These are phyloP conservation scores for Ambrosia artemisiifolia DNA, from an alignment of 129 eudicot species.

Conservation along the genomic window DNA sequence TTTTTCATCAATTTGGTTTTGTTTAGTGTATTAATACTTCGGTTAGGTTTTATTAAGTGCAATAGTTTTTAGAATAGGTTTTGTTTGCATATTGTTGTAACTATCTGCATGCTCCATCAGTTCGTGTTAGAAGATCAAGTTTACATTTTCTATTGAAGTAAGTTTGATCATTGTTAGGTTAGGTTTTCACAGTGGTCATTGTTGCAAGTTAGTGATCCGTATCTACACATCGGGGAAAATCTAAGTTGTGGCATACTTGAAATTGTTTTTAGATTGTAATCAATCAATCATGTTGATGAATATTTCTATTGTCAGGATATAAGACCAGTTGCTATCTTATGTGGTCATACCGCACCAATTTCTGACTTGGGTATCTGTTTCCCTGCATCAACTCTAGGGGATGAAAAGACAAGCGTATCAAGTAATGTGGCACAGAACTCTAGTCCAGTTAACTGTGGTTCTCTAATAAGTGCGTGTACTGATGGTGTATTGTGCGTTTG, in stretches of 20 bases:
- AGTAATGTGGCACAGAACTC: constrained; percentile 46
- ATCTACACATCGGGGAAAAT: not conserved
- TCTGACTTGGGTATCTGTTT: constrained; percentile 82
- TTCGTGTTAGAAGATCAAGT: constrained; percentile 11
- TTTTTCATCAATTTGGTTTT: not conserved
- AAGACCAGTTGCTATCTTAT: constrained; percentile 77
- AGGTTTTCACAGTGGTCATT: not conserved
- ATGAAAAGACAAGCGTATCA: constrained; percentile 37
- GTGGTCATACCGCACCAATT: constrained; percentile 92
- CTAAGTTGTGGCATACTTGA: not conserved
- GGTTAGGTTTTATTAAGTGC: not conserved
- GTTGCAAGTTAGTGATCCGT: not conserved
- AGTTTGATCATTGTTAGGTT: not conserved
- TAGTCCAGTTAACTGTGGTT: constrained; percentile 56
- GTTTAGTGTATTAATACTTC: no score
- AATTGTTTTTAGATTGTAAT: not conserved
- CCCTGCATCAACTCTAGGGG: constrained; percentile 60
- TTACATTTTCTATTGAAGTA: not conserved
- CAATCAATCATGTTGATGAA: constrained; percentile 14
- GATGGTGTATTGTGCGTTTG: constrained; percentile 96
- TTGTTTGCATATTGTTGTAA: constrained; percentile 13
- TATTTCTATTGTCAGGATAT: constrained; percentile 56
- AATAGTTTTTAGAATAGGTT: not conserved
- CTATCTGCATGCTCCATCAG: not conserved
- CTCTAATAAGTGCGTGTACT: constrained; percentile 88